A percentile compares a stretch with the other conserved stretches of the same genome.
phyloP scores from a whole-genome alignment of 768 basidiomycete genomes.

The Cubamyces lactineus region DNA sequence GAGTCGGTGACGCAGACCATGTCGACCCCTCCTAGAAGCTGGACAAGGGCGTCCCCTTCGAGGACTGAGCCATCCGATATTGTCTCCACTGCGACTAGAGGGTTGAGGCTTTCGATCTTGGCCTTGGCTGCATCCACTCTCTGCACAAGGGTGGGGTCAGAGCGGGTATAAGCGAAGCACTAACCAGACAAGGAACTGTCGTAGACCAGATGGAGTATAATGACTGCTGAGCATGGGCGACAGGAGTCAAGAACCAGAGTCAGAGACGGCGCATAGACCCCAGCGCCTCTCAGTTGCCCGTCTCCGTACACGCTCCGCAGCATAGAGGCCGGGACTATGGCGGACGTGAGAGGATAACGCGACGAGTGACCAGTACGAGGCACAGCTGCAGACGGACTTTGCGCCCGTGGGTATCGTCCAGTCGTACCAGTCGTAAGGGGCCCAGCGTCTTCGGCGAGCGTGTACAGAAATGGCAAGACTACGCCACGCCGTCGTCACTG shows the following conservation, averaged over 20 bases:
- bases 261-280: background rate
- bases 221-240: constrained; percentile 31
- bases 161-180: background rate
- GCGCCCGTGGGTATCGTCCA: constrained; percentile 16
- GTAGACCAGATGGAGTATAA: background rate
- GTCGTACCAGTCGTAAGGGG: background rate
- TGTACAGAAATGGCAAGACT: constrained; percentile 15
- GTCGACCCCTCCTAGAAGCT: constrained; percentile 69
- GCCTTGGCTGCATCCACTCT: constrained; percentile 83
- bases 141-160: constrained; percentile 46
- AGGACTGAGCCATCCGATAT: constrained; percentile 53
- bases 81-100: constrained; percentile 82
- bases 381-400: constrained; percentile 14
- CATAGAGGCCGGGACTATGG: background rate
- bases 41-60: constrained; percentile 56
- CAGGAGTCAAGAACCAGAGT: background rate
- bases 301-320: constrained; percentile 19
- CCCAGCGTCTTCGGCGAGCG: constrained; percentile 4
- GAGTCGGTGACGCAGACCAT: constrained; percentile 88
- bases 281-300: background rate
- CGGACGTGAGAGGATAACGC: constrained; percentile 17
- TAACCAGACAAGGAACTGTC: no score
- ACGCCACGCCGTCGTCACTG: constrained; percentile 10
- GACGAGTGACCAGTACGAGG: background rate
- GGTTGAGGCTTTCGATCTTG: constrained; percentile 89